Evolutionary conservation across 2,329 filamentous ascomycete genomes (phyloP), one percentile per base, ranked within the genome.

Genomic region (Corinectria fuckeliana): DNA sequence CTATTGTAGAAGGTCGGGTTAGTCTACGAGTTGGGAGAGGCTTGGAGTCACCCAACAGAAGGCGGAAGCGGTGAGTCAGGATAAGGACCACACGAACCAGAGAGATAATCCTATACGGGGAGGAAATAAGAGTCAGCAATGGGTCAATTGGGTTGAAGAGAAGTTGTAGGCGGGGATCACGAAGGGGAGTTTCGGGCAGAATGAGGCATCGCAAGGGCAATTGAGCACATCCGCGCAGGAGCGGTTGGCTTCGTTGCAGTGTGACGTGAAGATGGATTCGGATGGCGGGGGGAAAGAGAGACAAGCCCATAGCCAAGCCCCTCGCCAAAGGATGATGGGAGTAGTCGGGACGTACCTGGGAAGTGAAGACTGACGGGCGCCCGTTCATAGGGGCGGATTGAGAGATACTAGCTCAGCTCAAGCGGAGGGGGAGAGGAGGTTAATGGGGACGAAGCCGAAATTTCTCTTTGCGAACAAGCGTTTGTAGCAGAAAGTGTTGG

Each of bases 301-400:
- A 48, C 26, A 23, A 48, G 39, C 28, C n/a, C 30, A 32, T 48
- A 14, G 25, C 44, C 26, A 23, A 48, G 39, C 28, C n/a, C 30
- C 28, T 48, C 59, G 56, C 13, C 7, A 53, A 62, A 63, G 50
- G 50, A 58, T 32, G 10, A 26, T 7, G 11, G 7, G 52, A 32
- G 26, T 36, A 32, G n/a, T n/a, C 13, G 18, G 13, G 45, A 61
- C 68, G 64, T 89, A 92, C 90, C 88, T 93, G 91, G 81, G 90
- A 93, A 82, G 91, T 93, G 84, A 92, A 93, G 79, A 89, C 85
- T 79, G 91, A 92, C 81, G 86, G 84, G 85, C 89, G 88, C 84
- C 89, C 89, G 89, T 88, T 90, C 90, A 93, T 93, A 90, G 89
- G 88, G 84, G 88, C 89, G 83, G 83, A 79, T 83, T 78, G 62